A percentile compares a stretch with the other conserved stretches of the same genome.
These are phyloP conservation scores for Starmerella bombicola DNA, from an alignment of 805 yeast genomes.

Conservation along the genomic window DNA sequence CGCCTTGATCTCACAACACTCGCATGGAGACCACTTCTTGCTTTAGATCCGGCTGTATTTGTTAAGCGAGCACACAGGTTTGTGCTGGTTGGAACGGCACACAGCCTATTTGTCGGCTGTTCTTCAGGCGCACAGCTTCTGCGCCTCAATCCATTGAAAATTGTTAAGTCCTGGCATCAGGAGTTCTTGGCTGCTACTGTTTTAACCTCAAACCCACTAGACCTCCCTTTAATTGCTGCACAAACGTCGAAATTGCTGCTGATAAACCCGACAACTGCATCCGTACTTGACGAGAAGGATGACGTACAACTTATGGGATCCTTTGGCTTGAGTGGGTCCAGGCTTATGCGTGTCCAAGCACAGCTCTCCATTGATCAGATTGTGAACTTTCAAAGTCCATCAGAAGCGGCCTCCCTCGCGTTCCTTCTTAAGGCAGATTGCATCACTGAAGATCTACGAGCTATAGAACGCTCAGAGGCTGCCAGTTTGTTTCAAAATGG, in stretches of 20 bases:
- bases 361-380: background rate
- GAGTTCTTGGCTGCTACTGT: background rate
- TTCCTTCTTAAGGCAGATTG: conserved; percentile 5
- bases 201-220: background rate
- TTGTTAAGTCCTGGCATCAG: background rate
- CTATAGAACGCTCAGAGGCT: conserved; percentile 10
- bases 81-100: conserved; percentile 1
- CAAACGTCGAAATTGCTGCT: background rate
- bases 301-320: background rate
- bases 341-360: background rate
- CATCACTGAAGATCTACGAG: conserved; percentile 4
- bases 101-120: conserved; percentile 4
- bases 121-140: background rate
- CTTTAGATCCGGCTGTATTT: conserved; percentile 5
- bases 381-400: background rate
- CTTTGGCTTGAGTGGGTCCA: background rate
- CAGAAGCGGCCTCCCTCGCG: conserved; percentile 15
- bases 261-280: conserved; percentile 14
- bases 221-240: too few relatives aligned
- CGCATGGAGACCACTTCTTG: conserved; percentile 5
- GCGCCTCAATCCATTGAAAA: background rate
- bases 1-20: conserved; percentile 1
- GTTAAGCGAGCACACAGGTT: conserved; percentile 5
- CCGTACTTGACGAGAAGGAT: background rate
- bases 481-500: conserved; percentile 7